Evolutionary conservation across 192 early-diverging fungal genomes (phyloP).

Genomic region (Lobosporangium transversale): DNA sequence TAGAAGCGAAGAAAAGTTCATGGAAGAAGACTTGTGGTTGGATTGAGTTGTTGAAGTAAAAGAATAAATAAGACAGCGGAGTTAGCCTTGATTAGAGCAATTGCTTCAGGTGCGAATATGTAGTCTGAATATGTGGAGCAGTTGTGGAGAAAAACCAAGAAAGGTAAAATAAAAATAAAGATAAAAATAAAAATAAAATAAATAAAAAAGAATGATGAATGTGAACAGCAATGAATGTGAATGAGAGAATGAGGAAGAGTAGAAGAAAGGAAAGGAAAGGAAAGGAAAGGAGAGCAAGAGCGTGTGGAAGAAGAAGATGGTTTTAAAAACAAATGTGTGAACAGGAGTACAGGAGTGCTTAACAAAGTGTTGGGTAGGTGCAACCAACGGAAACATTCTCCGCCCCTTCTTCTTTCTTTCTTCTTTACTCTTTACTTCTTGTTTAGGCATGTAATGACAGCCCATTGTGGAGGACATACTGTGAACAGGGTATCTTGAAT

Average conservation of each 20-base stretch:
- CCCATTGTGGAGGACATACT: no score
- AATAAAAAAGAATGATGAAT: conserved; percentile 7
- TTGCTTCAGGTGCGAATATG: not conserved
- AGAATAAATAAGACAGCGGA: not conserved
- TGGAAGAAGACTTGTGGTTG: conserved; percentile 1
- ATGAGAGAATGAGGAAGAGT: not conserved
- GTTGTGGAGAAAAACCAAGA: not conserved
- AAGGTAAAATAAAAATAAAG: not conserved
- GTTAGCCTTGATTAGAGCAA: not conserved
- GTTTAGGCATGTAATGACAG: no score
- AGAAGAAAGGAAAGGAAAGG: not conserved
- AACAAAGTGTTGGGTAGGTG: no score
- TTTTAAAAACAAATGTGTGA: no score
- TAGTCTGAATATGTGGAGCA: not conserved
- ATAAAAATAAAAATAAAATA: conserved; percentile 6
- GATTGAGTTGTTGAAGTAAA: not conserved
- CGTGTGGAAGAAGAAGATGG: not conserved
- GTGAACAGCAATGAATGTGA: not conserved
- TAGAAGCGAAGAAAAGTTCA: conserved; percentile 35
- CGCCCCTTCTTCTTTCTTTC: no score
- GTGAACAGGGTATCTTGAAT: no score
- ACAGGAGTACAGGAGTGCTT: no score
- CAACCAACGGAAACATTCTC: no score
- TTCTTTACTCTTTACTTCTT: no score
- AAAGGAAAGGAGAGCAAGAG: not conserved